These are phyloP conservation scores for Beauveria brongniartii DNA, from an alignment of 2,329 filamentous ascomycete species.

Conservation along the genomic window DNA sequence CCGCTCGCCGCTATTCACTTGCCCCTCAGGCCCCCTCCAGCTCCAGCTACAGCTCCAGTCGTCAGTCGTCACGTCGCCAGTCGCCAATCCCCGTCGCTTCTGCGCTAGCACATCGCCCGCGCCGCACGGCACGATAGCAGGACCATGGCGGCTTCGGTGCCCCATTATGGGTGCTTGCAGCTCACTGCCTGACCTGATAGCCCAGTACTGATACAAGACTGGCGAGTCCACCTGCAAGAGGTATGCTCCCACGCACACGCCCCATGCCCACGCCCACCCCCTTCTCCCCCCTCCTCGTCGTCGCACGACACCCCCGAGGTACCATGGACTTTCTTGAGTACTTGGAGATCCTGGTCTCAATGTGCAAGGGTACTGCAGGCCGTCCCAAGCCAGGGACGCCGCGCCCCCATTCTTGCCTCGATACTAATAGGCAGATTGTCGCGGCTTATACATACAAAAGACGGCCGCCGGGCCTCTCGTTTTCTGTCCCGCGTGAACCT, in stretches of 20 bases:
- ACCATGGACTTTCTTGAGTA: slow-evolving; percentile 5
- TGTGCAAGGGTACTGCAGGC: slow-evolving; percentile 3
- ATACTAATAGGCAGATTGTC: slow-evolving; percentile 4
- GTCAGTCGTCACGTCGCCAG: background rate
- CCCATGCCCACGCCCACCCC: no score
- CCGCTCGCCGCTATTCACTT: background rate
- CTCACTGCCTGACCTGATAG: background rate
- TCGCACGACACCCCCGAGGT: background rate
- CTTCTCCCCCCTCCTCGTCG: background rate
- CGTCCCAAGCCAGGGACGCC: background rate
- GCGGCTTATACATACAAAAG: slow-evolving; percentile 10
- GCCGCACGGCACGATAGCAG: background rate
- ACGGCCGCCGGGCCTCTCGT: slow-evolving; percentile 7
- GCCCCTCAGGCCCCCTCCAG: background rate
- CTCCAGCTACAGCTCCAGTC: background rate
- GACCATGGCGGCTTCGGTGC: background rate
- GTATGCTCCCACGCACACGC: background rate
- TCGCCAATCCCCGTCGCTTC: background rate
- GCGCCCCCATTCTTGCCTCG: slow-evolving; percentile 3
- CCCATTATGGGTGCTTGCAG: slow-evolving; percentile 1
- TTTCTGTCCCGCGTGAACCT: background rate
- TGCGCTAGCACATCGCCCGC: slow-evolving; percentile 7
- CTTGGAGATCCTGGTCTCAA: background rate
- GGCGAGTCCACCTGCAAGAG: background rate
- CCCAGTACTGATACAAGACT: background rate